Base-by-base conservation (phyloP, 176 grass and related monocot species). In the Otatea glauca region DNA sequence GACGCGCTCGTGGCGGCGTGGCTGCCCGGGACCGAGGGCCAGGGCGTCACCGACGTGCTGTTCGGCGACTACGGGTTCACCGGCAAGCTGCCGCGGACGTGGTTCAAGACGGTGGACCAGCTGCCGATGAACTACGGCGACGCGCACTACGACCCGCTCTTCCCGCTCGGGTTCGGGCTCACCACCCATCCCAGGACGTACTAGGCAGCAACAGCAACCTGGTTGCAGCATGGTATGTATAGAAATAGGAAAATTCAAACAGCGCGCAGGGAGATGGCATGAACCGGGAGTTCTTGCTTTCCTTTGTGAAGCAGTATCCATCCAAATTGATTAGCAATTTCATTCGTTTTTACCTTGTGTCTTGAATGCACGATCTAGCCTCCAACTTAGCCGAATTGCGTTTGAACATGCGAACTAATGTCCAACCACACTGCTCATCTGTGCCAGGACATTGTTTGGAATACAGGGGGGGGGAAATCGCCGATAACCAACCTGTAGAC, bases 21-120 rank as follows among this genome's bases (percentile, higher is more conserved):
- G 96, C 93, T 96, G 63, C 96, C 96, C 4, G 96, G 96, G 0
- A 79, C 91, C 0, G 96, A 99, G 81, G 96, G 93, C 3, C 93
- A 91, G 86, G 96, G 96, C 58, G 78, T 99, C n/a, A 82, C 91
- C 14, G 96, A 99, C 74, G 90, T 87, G 62, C 87, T 99, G 34
- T 99, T 96, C 66, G 96, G 96, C 5, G 91, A 99, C 87, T 96
- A 94, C 82, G 91, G 91, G 11, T 99, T 99, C 86, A 65, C 74
- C 7, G 96, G 96, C 27, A 99, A 89, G 77, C 89, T 99, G 66
- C 45, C 96, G 51, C 76, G 96, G 71, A 99, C 96, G 43, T 99
- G 96, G 96, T 99, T 99, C 93, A 99, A 88, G 88, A 78, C 91
- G 0, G 96, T 94, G 50, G 93, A 96, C 37, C 96, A 99, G 93